phyloP scores from a whole-genome alignment of 2,329 filamentous ascomycete species.

The Hypoxylon sp. region DNA sequence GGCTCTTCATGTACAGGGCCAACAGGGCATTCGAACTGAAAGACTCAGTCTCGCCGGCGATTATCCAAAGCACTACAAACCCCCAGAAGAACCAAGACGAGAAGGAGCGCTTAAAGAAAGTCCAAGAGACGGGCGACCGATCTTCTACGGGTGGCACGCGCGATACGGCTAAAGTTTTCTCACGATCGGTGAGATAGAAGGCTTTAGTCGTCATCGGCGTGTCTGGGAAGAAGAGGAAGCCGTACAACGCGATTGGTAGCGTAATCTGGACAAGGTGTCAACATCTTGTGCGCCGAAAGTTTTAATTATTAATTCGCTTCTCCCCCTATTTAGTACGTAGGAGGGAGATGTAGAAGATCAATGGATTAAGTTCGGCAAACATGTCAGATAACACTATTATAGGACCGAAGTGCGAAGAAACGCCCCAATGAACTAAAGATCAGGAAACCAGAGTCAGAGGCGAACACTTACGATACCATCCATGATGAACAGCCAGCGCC shows the following conservation, averaged over 20 bases:
- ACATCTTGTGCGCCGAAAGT: background rate
- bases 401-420: too few species aligned
- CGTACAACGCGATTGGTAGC: constrained; percentile 67
- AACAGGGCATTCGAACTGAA: constrained; percentile 74
- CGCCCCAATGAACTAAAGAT: too few species aligned
- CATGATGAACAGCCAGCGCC: constrained; percentile 64
- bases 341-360: background rate
- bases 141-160: constrained; percentile 57
- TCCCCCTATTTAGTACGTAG: too few species aligned
- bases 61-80: constrained; percentile 75
- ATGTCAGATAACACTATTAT: too few species aligned
- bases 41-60: constrained; percentile 78
- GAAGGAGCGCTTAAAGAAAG: constrained; percentile 68
- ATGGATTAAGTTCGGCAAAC: too few species aligned
- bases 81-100: constrained; percentile 74
- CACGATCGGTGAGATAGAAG: constrained; percentile 58
- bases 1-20: constrained; percentile 63
- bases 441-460: background rate
- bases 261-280: constrained; percentile 57
- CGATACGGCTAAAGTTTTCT: constrained; percentile 54
- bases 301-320: background rate
- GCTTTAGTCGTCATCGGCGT: constrained; percentile 63
- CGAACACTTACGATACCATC: constrained; percentile 42
- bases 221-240: constrained; percentile 66
- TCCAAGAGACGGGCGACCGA: constrained; percentile 59